These are phyloP conservation scores for Uncinocarpus reesii DNA, from an alignment of 2,329 filamentous ascomycete species.

Conservation along the genomic window DNA sequence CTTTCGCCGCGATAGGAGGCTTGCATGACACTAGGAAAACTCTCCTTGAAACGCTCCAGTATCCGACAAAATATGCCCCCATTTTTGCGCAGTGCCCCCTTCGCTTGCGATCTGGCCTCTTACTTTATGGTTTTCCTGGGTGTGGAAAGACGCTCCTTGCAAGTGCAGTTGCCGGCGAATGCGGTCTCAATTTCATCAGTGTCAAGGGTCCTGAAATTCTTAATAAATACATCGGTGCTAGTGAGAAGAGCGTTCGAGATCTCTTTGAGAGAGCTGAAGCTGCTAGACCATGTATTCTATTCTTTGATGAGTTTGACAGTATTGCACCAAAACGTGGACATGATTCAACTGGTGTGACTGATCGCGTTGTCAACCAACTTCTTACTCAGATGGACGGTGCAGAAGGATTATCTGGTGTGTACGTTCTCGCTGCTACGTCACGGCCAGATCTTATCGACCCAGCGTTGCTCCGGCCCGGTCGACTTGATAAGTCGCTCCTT, in stretches of 20 bases:
- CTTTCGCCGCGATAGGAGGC: conserved; percentile 85
- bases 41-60: conserved; percentile 89
- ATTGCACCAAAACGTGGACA: conserved; percentile 96
- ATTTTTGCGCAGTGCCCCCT: conserved; percentile 95
- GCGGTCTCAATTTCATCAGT: conserved; percentile 93
- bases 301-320: conserved; percentile 98
- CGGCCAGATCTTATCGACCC: conserved; percentile 93
- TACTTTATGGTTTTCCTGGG: conserved; percentile 89
- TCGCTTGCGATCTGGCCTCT: conserved; percentile 80
- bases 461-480: conserved; percentile 78
- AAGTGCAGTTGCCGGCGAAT: conserved; percentile 94
- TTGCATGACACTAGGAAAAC: conserved; percentile 75
- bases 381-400: conserved; percentile 98
- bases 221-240: conserved; percentile 98
- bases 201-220: conserved; percentile 97
- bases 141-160: conserved; percentile 95
- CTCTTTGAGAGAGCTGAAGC: conserved; percentile 81
- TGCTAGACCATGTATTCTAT: conserved; percentile 84
- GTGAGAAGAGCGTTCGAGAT: conserved; percentile 90
- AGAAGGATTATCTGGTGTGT: conserved; percentile 87
- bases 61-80: conserved; percentile 93
- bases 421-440: conserved; percentile 88
- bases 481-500: conserved; percentile 83
- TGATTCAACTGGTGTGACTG: conserved; percentile 95
- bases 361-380: conserved; percentile 95